Percentiles rank a stretch among this genome's conserved stretches.
Evolutionary conservation across 345 rosid genomes (phyloP).

Genomic region (Diplotaxis tenuifolia): DNA sequence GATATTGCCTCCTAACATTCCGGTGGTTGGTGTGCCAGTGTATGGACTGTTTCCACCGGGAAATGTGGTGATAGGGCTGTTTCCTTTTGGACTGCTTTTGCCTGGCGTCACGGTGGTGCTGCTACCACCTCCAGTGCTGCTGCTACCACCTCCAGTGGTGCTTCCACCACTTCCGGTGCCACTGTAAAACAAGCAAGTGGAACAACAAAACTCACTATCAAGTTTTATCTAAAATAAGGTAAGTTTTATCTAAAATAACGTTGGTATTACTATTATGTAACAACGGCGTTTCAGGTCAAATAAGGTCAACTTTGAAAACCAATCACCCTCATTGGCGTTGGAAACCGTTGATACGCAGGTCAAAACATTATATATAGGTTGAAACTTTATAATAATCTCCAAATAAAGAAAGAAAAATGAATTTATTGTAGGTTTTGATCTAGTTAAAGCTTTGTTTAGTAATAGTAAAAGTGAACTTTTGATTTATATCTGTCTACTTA

Average conservation of each 20-base stretch:
- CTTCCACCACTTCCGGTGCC: constrained; percentile 23
- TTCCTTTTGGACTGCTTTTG: constrained; percentile 34
- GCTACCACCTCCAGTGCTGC: constrained; percentile 25
- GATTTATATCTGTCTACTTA: constrained; percentile 10
- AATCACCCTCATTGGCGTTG: background rate
- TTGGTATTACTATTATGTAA: background rate
- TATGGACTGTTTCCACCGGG: constrained; percentile 37
- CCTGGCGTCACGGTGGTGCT: constrained; percentile 33
- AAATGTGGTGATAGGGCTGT: constrained; percentile 28
- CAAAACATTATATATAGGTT: background rate
- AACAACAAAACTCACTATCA: constrained; percentile 1
- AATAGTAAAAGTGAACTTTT: background rate
- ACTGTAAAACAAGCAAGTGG: constrained; percentile 6
- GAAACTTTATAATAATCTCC: constrained; percentile 8
- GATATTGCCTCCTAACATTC: constrained; percentile 32
- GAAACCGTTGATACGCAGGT: background rate
- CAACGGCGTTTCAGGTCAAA: background rate
- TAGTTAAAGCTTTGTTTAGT: constrained; percentile 3
- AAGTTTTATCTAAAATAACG: background rate
- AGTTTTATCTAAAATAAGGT: background rate
- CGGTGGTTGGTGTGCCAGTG: constrained; percentile 38
- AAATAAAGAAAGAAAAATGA: background rate
- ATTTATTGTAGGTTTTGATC: constrained; percentile 1
- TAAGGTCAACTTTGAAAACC: background rate
- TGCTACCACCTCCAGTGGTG: constrained; percentile 19